These are phyloP conservation scores for Pelargonium cotyledonis DNA, from an alignment of 441 rosid species.

Conservation along the genomic window DNA sequence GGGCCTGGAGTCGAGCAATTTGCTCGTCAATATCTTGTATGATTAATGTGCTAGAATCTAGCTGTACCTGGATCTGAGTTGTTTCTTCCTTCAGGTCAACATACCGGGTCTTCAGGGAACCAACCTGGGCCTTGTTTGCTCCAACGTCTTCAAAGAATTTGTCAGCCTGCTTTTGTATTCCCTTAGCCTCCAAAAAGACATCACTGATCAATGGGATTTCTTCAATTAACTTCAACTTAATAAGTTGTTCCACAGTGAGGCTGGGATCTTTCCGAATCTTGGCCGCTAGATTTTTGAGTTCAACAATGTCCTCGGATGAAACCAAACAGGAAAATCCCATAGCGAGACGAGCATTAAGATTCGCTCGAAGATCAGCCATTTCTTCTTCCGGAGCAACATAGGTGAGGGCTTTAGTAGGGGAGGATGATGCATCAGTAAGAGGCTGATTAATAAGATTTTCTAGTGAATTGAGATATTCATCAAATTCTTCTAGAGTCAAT, in stretches of 20 bases:
- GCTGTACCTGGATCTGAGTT: constrained; percentile 43
- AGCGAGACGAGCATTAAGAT: constrained; percentile 48
- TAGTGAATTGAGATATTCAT: constrained; percentile 53
- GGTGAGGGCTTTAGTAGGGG: constrained; percentile 15
- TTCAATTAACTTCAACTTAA: constrained; percentile 57
- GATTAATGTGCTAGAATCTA: constrained; percentile 34
- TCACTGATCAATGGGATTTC: constrained; percentile 59
- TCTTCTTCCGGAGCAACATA: constrained; percentile 40
- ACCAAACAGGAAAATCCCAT: constrained; percentile 49
- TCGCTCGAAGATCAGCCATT: constrained; percentile 48
- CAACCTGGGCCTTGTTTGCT: constrained; percentile 48
- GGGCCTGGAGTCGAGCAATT: constrained; percentile 49
- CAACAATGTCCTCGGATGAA: constrained; percentile 33
- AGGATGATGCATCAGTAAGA: constrained; percentile 18
- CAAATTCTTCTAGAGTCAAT: constrained; percentile 55
- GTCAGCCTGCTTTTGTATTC: constrained; percentile 42
- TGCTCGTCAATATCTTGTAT: constrained; percentile 56
- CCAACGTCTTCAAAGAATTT: constrained; percentile 42
- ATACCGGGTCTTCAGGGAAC: constrained; percentile 49
- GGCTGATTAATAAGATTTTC: constrained; percentile 53
- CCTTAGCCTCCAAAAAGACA: constrained; percentile 52
- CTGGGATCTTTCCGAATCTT: constrained; percentile 48
- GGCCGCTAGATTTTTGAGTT: constrained; percentile 44
- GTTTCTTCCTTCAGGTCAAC: constrained; percentile 48
- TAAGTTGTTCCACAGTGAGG: constrained; percentile 54